Conservation (phyloP, 108 stramenopile genomes). For the Cylindrotheca closterium region DNA sequence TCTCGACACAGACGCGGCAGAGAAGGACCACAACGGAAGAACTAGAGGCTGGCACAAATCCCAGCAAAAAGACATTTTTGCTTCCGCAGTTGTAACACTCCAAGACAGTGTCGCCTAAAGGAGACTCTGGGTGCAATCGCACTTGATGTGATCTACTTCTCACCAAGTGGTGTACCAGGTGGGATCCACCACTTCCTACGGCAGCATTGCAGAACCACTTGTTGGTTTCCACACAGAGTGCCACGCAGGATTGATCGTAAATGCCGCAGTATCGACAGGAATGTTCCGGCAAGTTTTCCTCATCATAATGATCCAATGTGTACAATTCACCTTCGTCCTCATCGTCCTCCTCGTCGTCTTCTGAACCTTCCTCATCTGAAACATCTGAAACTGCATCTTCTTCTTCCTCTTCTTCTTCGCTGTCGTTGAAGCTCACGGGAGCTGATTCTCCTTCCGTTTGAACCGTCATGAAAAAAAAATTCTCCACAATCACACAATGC, state of each 20-base stretch:
- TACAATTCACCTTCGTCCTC: slow-evolving; percentile 57
- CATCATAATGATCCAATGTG: slow-evolving; percentile 76
- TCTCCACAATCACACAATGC: too few relatives aligned
- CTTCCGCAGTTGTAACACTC: slow-evolving; percentile 98
- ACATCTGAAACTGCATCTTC: slow-evolving; percentile 35
- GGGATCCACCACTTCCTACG: slow-evolving; percentile 78
- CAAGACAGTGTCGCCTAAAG: slow-evolving; percentile 92
- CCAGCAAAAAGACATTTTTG: slow-evolving; percentile 96
- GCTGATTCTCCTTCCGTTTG: background rate
- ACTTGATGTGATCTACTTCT: slow-evolving; percentile 73
- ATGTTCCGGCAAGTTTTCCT: slow-evolving; percentile 78
- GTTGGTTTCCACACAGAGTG: slow-evolving; percentile 89
- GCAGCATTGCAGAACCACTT: slow-evolving; percentile 99
- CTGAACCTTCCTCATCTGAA: slow-evolving; percentile 47
- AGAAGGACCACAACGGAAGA: slow-evolving; percentile 90
- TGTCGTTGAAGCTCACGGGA: background rate
- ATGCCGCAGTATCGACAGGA: slow-evolving; percentile 97
- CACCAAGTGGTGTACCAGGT: slow-evolving; percentile 96
- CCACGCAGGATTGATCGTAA: slow-evolving; percentile 93
- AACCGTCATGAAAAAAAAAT: too few relatives aligned
- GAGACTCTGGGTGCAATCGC: slow-evolving; percentile 86
- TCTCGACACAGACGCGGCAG: slow-evolving; percentile 95
- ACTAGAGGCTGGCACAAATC: slow-evolving; percentile 94
- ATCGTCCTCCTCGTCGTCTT: slow-evolving; percentile 41
- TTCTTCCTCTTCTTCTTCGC: slow-evolving; percentile 33